Percentiles rank a stretch among this genome's conserved stretches.
phyloP scores from a whole-genome alignment of 2,329 filamentous ascomycete genomes.

The Colletotrichum kahawae region DNA sequence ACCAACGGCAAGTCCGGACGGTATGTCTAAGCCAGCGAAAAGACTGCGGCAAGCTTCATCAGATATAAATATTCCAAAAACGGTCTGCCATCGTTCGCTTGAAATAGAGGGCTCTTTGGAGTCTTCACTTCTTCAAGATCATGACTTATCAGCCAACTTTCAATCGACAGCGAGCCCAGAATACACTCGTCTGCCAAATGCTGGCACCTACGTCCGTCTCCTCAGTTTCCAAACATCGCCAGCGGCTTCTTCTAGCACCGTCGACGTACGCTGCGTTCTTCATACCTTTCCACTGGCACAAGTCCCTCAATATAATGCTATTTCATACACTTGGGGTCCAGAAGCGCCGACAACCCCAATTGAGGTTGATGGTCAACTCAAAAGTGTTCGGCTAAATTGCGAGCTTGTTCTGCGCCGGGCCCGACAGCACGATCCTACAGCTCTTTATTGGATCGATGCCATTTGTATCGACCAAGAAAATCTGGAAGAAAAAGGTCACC shows the following conservation, averaged over 20 bases:
- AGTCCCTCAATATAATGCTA: background rate
- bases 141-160: background rate
- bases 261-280: background rate
- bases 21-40: no score
- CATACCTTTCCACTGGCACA: background rate
- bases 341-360: background rate
- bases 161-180: background rate
- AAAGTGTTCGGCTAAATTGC: background rate
- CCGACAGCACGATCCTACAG: background rate
- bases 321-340: background rate
- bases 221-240: background rate
- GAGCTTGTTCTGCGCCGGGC: background rate
- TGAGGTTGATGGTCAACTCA: background rate
- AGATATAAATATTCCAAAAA: background rate
- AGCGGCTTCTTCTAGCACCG: no score
- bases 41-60: background rate
- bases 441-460: background rate
- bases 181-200: background rate
- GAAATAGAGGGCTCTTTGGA: background rate
- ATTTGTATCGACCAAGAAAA: background rate
- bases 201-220: background rate
- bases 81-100: background rate
- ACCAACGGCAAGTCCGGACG: accelerated
- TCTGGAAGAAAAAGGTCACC: background rate
- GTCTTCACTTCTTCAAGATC: background rate